Evolutionary conservation across 2,329 filamentous ascomycete species (phyloP).

Genomic region (Microcyclosporella mali): DNA sequence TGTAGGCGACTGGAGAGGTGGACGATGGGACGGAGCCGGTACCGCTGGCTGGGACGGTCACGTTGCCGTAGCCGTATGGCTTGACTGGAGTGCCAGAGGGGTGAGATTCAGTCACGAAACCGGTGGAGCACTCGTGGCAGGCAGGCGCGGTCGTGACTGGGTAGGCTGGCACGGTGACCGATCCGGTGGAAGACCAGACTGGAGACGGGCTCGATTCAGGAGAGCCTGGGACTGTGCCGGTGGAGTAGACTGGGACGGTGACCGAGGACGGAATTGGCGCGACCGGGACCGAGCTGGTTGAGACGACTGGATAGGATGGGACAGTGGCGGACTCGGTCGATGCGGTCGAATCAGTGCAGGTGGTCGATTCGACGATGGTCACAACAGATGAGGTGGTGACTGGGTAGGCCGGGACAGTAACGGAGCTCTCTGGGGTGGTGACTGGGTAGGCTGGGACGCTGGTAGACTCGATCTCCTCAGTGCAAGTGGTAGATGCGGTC

Average conservation of each 20-base stretch:
- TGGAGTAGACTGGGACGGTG: not conserved
- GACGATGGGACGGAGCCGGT: slow-evolving; percentile 7
- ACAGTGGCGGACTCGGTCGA: not conserved
- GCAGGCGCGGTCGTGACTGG: no score
- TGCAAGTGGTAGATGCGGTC: slow-evolving; percentile 1
- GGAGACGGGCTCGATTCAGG: not conserved
- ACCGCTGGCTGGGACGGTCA: slow-evolving; percentile 10
- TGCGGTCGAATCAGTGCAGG: not conserved
- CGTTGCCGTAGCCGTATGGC: slow-evolving; percentile 13
- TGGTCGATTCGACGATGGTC: not conserved
- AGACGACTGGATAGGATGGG: slow-evolving; percentile 2
- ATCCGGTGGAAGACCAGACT: not conserved
- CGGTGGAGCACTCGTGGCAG: no score
- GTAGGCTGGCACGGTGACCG: not conserved
- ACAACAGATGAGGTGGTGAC: not conserved
- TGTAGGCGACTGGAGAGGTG: slow-evolving; percentile 16
- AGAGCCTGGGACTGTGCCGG: not conserved
- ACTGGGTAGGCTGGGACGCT: not conserved
- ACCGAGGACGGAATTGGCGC: not conserved
- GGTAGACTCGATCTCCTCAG: not conserved
- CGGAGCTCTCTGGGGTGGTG: not conserved
- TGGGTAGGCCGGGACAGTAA: not conserved
- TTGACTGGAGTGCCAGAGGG: slow-evolving; percentile 6
- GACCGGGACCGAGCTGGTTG: not conserved
- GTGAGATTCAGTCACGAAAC: slow-evolving; percentile 1